Conservation (phyloP, 2,329 filamentous ascomycete genomes). For the Nemania sp. region DNA sequence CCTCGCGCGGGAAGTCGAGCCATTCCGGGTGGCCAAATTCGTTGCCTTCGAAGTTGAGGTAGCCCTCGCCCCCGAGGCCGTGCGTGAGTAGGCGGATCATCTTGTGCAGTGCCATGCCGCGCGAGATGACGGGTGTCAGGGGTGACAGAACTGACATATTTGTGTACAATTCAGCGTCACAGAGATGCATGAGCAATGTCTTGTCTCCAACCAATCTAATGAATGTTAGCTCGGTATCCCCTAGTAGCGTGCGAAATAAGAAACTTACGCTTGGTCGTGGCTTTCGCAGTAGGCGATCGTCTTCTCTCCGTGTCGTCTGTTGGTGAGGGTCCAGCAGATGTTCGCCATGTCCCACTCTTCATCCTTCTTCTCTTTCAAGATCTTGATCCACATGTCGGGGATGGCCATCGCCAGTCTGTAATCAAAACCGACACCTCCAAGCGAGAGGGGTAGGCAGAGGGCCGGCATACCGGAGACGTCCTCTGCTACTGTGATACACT, state of each 20-base stretch:
- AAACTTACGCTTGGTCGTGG: constrained; percentile 91
- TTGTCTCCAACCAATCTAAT: constrained; percentile 91
- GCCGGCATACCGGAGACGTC: constrained; percentile 99
- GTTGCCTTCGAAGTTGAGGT: constrained; percentile 98
- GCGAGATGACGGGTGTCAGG: constrained; percentile 86
- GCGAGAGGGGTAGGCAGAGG: constrained; percentile 81
- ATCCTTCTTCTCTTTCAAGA: constrained; percentile 90
- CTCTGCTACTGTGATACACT: constrained; percentile 89
- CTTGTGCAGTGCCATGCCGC: constrained; percentile 93
- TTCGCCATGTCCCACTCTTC: constrained; percentile 88
- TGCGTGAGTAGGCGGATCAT: constrained; percentile 96
- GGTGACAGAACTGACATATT: constrained; percentile 89
- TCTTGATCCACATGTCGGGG: constrained; percentile 99
- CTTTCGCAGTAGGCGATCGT: constrained; percentile 97
- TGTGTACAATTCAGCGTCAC: constrained; percentile 95
- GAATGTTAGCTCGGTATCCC: constrained; percentile 28
- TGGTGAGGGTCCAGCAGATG: constrained; percentile 86
- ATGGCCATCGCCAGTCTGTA: constrained; percentile 97
- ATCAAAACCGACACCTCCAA: constrained; percentile 95
- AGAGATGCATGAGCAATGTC: constrained; percentile 96
- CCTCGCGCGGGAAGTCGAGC: constrained; percentile 95
- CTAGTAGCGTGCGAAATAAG: not conserved
- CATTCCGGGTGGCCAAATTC: constrained; percentile 99
- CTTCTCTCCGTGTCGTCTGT: constrained; percentile 93
- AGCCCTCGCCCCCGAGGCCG: constrained; percentile 89